These are phyloP conservation scores for Moesziomyces aphidis DNA, from an alignment of 1,284 basidiomycete species.

Conservation along the genomic window DNA sequence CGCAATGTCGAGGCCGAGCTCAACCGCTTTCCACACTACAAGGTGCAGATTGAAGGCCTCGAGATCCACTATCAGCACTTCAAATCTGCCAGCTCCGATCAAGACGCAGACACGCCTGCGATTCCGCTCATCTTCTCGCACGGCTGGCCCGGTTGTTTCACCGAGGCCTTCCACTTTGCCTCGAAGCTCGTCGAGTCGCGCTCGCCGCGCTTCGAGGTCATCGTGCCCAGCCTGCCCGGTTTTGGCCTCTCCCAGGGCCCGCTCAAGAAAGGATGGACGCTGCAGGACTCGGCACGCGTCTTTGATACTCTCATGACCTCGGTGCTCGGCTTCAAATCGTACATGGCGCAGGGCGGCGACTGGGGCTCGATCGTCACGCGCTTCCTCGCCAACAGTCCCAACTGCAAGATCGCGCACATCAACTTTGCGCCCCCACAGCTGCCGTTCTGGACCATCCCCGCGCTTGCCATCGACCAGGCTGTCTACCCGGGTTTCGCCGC, in stretches of 20 bases:
- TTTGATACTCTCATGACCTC: constrained; percentile 57
- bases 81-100: constrained; percentile 24
- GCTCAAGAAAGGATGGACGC: constrained; percentile 42
- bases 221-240: constrained; percentile 60
- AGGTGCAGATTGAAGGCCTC: constrained; percentile 49
- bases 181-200: constrained; percentile 26
- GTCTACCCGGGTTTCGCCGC: constrained; percentile 15
- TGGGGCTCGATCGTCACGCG: constrained; percentile 56
- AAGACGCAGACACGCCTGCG: constrained; percentile 23
- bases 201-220: constrained; percentile 51
- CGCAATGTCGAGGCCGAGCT: constrained; percentile 36
- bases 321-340: constrained; percentile 47
- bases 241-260: constrained; percentile 51
- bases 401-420: constrained; percentile 54
- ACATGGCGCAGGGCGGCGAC: constrained; percentile 59
- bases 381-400: constrained; percentile 40
- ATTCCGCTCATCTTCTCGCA: constrained; percentile 59
- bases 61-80: constrained; percentile 54
- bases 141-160: constrained; percentile 59
- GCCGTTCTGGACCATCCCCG: constrained; percentile 33
- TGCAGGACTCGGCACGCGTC: constrained; percentile 42
- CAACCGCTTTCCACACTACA: constrained; percentile 44
- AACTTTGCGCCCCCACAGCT: constrained; percentile 48
- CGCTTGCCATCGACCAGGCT: constrained; percentile 17
- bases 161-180: constrained; percentile 43